Evolutionary conservation across 2,329 filamentous ascomycete species (phyloP).

Genomic region (Curvularia lunata): DNA sequence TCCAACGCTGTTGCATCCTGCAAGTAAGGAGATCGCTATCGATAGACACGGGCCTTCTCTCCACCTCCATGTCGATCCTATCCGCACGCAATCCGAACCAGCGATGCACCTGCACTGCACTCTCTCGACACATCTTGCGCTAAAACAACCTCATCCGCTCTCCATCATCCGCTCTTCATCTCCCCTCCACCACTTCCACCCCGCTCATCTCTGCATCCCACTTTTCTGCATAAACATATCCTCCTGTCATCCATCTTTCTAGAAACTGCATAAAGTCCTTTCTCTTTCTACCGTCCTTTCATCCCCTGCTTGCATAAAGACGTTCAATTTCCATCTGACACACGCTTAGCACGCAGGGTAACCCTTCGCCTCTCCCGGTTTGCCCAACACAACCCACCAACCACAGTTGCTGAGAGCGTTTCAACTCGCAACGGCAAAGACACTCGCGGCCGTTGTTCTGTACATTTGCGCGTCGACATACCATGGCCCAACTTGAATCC

Average conservation of each 20-base stretch:
- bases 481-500: neutral
- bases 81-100: neutral
- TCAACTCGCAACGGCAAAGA: neutral
- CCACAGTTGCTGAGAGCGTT: neutral
- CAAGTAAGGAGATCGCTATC: neutral
- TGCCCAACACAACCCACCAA: neutral
- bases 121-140: neutral
- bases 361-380: neutral
- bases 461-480: neutral
- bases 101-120: neutral
- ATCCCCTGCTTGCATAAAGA: slow-evolving; percentile 1
- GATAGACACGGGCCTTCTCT: neutral
- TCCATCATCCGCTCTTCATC: neutral
- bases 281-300: neutral
- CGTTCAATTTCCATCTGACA: slow-evolving; percentile 1
- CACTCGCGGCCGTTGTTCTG: neutral
- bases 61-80: neutral
- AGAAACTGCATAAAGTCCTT: neutral
- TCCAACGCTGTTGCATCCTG: neutral
- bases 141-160: neutral
- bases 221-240: neutral
- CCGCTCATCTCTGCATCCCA: neutral
- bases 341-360: neutral
- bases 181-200: neutral
- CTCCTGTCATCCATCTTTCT: neutral